These are phyloP conservation scores for Exophiala spinifera DNA, from an alignment of 2,329 filamentous ascomycete genomes.

Conservation along the genomic window DNA sequence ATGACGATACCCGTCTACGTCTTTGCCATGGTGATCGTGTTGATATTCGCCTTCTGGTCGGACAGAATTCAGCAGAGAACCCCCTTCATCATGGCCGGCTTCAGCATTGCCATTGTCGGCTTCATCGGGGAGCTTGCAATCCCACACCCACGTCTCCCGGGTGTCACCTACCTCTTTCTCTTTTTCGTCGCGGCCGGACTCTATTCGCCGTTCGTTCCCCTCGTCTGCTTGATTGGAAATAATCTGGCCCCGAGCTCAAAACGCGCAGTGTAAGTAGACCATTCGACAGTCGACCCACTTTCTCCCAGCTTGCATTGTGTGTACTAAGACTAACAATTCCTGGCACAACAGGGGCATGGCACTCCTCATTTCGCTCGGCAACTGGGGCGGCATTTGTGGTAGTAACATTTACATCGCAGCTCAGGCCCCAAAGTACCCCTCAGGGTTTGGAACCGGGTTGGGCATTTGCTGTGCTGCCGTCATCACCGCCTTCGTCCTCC, in stretches of 20 bases:
- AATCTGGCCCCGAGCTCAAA: constrained; percentile 71
- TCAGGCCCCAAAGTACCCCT: constrained; percentile 36
- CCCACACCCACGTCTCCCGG: constrained; percentile 42
- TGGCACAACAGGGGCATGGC: constrained; percentile 55
- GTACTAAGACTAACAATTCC: background rate
- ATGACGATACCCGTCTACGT: constrained; percentile 44
- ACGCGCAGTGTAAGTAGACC: constrained; percentile 49
- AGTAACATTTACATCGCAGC: constrained; percentile 40
- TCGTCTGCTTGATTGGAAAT: constrained; percentile 67
- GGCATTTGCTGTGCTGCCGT: constrained; percentile 34
- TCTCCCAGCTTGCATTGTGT: constrained; percentile 23
- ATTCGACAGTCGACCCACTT: background rate
- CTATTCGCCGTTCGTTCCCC: constrained; percentile 56
- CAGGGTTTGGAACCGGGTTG: constrained; percentile 39
- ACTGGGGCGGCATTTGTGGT: constrained; percentile 52
- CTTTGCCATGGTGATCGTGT: constrained; percentile 63
- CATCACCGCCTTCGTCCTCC: constrained; percentile 33
- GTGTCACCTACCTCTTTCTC: constrained; percentile 36
- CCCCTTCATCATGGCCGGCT: constrained; percentile 61
- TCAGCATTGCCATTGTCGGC: constrained; percentile 57
- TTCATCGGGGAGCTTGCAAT: constrained; percentile 60
- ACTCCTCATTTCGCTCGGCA: constrained; percentile 61
- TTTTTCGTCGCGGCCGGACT: constrained; percentile 59
- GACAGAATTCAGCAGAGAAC: constrained; percentile 59
- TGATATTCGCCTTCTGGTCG: constrained; percentile 45